Evolutionary conservation across 345 rosid species (phyloP), one percentile per base, ranked within the genome.

Genomic region (Dipteronia dyeriana): DNA sequence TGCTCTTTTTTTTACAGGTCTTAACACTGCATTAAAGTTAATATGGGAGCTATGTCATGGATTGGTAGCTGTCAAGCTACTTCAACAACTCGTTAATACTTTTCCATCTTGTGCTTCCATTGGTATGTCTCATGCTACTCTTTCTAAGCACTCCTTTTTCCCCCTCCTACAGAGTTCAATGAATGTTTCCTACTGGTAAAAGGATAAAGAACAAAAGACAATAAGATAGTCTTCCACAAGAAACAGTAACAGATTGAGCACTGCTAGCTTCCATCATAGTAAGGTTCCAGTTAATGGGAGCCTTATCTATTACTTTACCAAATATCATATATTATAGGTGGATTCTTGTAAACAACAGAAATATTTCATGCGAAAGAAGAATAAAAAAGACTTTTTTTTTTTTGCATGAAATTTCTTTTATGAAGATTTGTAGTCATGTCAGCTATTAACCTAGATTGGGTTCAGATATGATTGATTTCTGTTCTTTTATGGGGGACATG

Each of bases 51-150:
- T 89, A 23, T 80, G 85, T 73, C 99, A 96, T 78, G 99, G 97
- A 68, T 70, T 91, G 75, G 91, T 91, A 14, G 90, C 93, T 23
- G 91, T 91, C 76, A 83, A 79, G 61, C 79, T 94, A 47, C 84
- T 91, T 84, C 93, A 79, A 80, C 95, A 90, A 84, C 84, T 92
- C 71, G 90, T 96, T 72, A 54, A 79, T 71, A 85, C 91, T 5
- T 96, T 96, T 74, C 94, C 97, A 14, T 87, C 85, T 75, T 94
- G 97, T 83, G 91, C 95, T 77, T 96, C 97, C 31, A 84, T 96
- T n/a, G 98, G 99, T 96, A 84, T 79, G 83, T 82, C n/a, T 79
- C 25, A 20, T 70, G 61, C 69, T 73, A 62, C 66, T 45, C 16
- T 47, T 74, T 70, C 70, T 13, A 64, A 49, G 12, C 66, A 61